Conservation (phyloP, 129 eudicot species). For the Erigeron canadensis region DNA sequence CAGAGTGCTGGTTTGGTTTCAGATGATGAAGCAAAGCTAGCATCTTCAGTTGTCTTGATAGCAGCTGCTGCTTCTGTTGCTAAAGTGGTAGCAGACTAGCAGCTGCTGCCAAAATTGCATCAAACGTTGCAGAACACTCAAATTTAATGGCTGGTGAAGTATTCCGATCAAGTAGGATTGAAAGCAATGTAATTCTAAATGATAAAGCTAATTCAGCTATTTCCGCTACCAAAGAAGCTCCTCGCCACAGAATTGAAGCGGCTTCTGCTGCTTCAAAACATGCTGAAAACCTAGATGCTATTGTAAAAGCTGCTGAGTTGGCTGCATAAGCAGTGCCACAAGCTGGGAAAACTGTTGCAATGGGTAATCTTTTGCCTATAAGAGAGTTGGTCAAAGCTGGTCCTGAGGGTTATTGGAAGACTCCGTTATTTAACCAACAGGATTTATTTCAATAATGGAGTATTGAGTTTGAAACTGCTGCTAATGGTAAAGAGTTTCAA, state of each 20-base stretch:
- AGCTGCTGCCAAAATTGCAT: conserved; percentile 86
- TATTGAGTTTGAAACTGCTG: conserved; percentile 30
- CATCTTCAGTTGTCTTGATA: conserved; percentile 76
- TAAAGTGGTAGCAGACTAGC: conserved; percentile 97
- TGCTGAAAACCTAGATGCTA: conserved; percentile 91
- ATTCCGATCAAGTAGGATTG: conserved; percentile 30
- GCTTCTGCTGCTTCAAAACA: conserved; percentile 93
- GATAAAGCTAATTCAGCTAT: conserved; percentile 47
- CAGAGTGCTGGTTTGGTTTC: conserved; percentile 51
- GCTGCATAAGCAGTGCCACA: conserved; percentile 97
- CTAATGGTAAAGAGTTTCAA: conserved; percentile 27
- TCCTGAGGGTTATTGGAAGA: conserved; percentile 74
- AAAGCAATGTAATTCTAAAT: neutral
- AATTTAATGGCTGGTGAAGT: conserved; percentile 90
- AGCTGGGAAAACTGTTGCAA: conserved; percentile 78
- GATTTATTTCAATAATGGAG: no score
- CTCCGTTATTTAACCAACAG: conserved; percentile 23
- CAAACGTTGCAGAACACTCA: conserved; percentile 71
- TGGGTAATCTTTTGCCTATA: conserved; percentile 67
- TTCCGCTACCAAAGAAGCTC: conserved; percentile 81
- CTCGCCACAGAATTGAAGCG: conserved; percentile 83
- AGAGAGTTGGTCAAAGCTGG: conserved; percentile 54
- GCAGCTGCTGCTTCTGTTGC: conserved; percentile 97
- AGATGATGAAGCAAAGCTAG: conserved; percentile 66
- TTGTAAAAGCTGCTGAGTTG: conserved; percentile 86